Conservation (phyloP, 1,284 basidiomycete genomes). For the Kalmanozyma brasiliensis region DNA sequence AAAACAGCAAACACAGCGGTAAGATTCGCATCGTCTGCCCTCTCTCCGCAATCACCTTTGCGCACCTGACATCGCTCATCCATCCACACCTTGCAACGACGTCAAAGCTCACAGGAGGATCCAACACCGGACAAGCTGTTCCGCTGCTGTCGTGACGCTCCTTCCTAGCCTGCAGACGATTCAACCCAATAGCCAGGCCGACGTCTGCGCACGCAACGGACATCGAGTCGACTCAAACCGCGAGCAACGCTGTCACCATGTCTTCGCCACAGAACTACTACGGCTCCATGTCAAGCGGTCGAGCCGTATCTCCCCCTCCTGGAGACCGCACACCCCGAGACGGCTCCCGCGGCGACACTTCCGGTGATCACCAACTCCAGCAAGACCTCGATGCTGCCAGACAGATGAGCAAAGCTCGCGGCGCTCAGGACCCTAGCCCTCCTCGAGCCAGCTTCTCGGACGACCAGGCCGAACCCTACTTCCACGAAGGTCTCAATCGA, state of each 20-base stretch:
- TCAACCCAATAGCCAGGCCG: no score
- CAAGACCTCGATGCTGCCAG: constrained; percentile 65
- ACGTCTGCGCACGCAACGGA: no score
- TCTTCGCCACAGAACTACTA: constrained; percentile 44
- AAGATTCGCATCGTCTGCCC: no score
- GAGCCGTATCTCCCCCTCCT: constrained; percentile 34
- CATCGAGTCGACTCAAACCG: no score
- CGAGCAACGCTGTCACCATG: constrained; percentile 16
- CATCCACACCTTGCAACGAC: no score
- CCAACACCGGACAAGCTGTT: no score
- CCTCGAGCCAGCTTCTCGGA: constrained; percentile 39
- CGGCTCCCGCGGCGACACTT: constrained; percentile 7
- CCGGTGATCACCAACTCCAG: constrained; percentile 56
- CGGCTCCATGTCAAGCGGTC: constrained; percentile 38
- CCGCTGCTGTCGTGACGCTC: no score
- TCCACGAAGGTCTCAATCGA: constrained; percentile 34
- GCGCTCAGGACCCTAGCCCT: constrained; percentile 33
- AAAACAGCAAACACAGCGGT: no score
- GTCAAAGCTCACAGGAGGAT: no score
- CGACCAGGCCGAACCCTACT: constrained; percentile 43
- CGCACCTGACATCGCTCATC: no score
- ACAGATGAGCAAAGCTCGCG: constrained; percentile 62
- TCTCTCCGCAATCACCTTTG: no score
- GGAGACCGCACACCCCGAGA: constrained; percentile 16
- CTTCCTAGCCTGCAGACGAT: no score